These are phyloP conservation scores for Hypoxylon sp. DNA, from an alignment of 2,329 filamentous ascomycete genomes.

Conservation along the genomic window DNA sequence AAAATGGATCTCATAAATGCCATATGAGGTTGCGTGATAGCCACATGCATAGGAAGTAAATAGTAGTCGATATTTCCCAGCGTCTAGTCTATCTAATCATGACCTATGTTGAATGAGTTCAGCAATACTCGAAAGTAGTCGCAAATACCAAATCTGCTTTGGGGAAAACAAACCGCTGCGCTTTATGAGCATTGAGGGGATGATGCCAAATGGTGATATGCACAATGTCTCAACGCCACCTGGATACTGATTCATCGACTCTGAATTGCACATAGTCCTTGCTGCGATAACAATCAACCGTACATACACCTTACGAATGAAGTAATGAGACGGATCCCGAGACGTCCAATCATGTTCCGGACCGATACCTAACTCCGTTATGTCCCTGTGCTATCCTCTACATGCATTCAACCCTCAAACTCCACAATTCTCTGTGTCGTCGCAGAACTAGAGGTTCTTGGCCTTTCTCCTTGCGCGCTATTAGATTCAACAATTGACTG, in stretches of 20 bases:
- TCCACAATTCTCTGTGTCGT: slow-evolving; percentile 61
- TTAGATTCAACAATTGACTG: slow-evolving; percentile 51
- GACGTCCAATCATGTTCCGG: slow-evolving; percentile 49
- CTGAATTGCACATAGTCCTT: slow-evolving; percentile 44
- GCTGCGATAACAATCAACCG: slow-evolving; percentile 38
- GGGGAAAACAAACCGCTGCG: slow-evolving; percentile 9
- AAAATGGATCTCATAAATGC: neutral
- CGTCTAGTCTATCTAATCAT: slow-evolving; percentile 2
- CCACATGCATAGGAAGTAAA: neutral
- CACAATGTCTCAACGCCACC: slow-evolving; percentile 46
- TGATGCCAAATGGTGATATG: slow-evolving; percentile 40
- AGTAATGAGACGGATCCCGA: slow-evolving; percentile 42
- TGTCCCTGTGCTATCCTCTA: slow-evolving; percentile 43
- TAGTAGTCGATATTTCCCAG: neutral
- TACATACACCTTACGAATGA: slow-evolving; percentile 43
- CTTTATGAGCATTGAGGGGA: slow-evolving; percentile 31
- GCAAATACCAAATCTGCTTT: neutral
- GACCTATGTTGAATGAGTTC: neutral
- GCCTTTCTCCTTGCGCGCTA: slow-evolving; percentile 44
- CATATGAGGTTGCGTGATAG: neutral
- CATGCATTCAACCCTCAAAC: slow-evolving; percentile 60
- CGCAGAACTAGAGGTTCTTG: slow-evolving; percentile 48
- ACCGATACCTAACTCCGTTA: slow-evolving; percentile 47
- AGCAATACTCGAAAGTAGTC: neutral
- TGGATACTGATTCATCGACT: slow-evolving; percentile 41